Conservation (phyloP, 345 rosid genomes). For the Arabidopsis thaliana region DNA sequence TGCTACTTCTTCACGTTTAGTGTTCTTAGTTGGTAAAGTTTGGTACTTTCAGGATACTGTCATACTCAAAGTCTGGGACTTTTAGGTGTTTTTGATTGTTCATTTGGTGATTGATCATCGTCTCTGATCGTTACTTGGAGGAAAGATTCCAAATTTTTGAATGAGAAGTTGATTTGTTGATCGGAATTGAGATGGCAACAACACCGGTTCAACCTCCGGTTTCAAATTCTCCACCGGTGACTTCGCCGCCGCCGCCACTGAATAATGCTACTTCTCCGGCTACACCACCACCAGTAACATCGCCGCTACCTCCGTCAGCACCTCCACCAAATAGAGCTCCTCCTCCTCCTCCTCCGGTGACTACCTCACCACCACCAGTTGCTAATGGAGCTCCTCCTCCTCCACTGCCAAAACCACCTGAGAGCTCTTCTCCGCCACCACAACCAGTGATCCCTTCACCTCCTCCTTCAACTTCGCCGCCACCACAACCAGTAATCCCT, state of each 20-base stretch:
- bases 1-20: conserved; percentile 45
- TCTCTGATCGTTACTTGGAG: conserved; percentile 20
- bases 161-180: conserved; percentile 22
- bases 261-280: conserved; percentile 28
- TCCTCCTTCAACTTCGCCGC: conserved; percentile 40
- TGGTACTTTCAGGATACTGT: conserved; percentile 49
- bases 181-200: conserved; percentile 64
- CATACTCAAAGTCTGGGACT: conserved; percentile 29
- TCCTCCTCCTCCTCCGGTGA: conserved; percentile 46
- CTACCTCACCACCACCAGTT: conserved; percentile 26
- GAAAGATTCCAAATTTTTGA: neutral
- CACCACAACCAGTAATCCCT: conserved; percentile 33
- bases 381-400: conserved; percentile 35
- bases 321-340: conserved; percentile 37
- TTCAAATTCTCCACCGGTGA: conserved; percentile 34
- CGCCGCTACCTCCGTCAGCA: conserved; percentile 32
- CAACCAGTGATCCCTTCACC: conserved; percentile 34
- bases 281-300: conserved; percentile 20
- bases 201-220: conserved; percentile 61
- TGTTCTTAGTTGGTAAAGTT: conserved; percentile 55
- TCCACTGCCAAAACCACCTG: conserved; percentile 39
- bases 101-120: neutral
- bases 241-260: conserved; percentile 33
- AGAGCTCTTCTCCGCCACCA: conserved; percentile 37
- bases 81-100: conserved; percentile 28